Percentiles rank a stretch among this genome's conserved stretches.
These are phyloP conservation scores for Xylaria digitata DNA, from an alignment of 2,329 filamentous ascomycete species.

Conservation along the genomic window DNA sequence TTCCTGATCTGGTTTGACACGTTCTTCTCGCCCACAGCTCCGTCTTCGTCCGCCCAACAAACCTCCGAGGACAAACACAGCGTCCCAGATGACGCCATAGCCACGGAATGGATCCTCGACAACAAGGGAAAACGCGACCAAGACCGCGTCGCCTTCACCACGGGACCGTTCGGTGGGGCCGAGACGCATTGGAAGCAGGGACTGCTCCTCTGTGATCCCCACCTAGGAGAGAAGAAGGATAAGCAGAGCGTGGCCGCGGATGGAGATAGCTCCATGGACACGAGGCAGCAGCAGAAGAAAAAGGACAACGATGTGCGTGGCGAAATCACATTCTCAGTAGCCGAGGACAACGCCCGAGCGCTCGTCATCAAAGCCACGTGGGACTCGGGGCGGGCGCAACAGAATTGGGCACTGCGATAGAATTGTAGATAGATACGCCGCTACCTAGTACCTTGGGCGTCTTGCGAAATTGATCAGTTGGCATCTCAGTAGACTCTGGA, in stretches of 20 bases:
- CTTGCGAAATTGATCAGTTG: too few species aligned
- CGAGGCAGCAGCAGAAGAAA: constrained; percentile 52
- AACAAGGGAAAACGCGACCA: constrained; percentile 56
- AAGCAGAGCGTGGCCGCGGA: background rate
- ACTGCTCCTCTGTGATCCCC: constrained; percentile 73
- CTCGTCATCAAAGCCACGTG: constrained; percentile 74
- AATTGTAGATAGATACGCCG: background rate
- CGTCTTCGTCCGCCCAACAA: constrained; percentile 17
- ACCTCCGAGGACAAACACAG: constrained; percentile 48
- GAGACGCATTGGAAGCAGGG: constrained; percentile 94
- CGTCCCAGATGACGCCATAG: constrained; percentile 63
- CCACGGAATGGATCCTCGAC: constrained; percentile 66
- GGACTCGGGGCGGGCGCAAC: constrained; percentile 62
- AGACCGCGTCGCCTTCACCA: constrained; percentile 85
- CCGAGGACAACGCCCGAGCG: constrained; percentile 75
- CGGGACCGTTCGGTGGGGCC: constrained; percentile 74
- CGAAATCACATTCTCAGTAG: constrained; percentile 75
- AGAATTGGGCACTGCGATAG: constrained; percentile 57
- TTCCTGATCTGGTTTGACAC: constrained; percentile 95
- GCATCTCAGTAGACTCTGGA: background rate
- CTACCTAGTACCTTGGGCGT: background rate
- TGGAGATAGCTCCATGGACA: background rate
- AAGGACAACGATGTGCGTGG: constrained; percentile 71
- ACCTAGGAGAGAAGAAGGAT: constrained; percentile 23
- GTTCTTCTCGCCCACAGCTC: constrained; percentile 75